Evolutionary conservation across 2,329 filamentous ascomycete species (phyloP).

Genomic region (Diaporthe vaccinii): DNA sequence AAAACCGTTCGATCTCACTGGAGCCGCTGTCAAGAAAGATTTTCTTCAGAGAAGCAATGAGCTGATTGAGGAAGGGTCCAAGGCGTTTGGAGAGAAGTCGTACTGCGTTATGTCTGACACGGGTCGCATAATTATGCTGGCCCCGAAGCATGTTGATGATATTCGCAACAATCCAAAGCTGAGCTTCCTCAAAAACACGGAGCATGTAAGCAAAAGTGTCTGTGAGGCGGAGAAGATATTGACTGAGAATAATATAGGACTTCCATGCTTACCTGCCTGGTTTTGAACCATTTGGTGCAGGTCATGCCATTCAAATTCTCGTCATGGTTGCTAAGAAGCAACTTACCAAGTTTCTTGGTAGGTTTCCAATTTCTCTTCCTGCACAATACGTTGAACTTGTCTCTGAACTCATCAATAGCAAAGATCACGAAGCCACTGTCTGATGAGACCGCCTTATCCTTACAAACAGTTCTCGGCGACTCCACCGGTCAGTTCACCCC

Average conservation of each 20-base stretch:
- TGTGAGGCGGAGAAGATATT: not conserved
- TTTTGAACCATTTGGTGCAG: not conserved
- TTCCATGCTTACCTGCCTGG: constrained; percentile 2
- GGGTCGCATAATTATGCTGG: not conserved
- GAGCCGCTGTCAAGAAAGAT: not conserved
- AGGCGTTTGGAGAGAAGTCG: not conserved
- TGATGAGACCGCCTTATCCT: not conserved
- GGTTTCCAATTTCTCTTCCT: not conserved
- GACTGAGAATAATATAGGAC: not conserved
- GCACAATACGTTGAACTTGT: not conserved
- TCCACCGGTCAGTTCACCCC: not conserved
- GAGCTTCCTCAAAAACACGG: not conserved
- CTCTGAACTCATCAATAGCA: not conserved
- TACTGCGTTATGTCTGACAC: not conserved
- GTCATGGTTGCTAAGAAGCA: not conserved
- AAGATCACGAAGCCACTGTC: not conserved
- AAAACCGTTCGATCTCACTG: not conserved
- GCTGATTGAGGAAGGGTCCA: not conserved
- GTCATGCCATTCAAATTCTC: not conserved
- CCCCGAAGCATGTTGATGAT: not conserved
- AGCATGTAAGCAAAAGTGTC: not conserved
- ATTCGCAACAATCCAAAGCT: not conserved
- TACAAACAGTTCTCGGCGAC: not conserved
- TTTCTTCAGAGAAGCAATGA: not conserved
- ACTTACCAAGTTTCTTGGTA: not conserved